These are phyloP conservation scores for Draba incana DNA, from an alignment of 345 rosid genomes.

Conservation along the genomic window DNA sequence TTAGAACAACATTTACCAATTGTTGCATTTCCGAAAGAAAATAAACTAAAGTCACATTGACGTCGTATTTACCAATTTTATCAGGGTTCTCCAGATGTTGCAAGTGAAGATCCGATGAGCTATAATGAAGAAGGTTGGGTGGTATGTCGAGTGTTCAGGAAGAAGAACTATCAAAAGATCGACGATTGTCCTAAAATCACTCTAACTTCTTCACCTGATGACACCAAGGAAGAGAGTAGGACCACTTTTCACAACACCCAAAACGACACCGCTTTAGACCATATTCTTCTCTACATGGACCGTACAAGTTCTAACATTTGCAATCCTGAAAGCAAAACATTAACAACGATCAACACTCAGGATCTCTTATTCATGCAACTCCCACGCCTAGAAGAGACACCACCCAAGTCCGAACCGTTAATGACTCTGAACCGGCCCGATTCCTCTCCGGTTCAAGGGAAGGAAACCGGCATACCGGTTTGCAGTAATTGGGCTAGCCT, in stretches of 20 bases:
- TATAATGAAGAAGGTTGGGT: slow-evolving; percentile 94
- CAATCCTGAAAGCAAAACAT: slow-evolving; percentile 56
- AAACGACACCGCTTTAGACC: slow-evolving; percentile 59
- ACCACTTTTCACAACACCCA: slow-evolving; percentile 41
- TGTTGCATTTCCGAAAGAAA: background rate
- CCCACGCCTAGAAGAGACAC: slow-evolving; percentile 74
- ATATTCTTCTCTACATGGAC: slow-evolving; percentile 74
- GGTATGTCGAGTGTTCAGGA: slow-evolving; percentile 88
- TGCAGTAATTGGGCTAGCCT: slow-evolving; percentile 75
- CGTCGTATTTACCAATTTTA: background rate
- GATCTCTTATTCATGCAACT: slow-evolving; percentile 60
- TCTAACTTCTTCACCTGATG: slow-evolving; percentile 52
- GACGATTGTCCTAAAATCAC: slow-evolving; percentile 70
- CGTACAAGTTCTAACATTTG: slow-evolving; percentile 44
- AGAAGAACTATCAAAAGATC: slow-evolving; percentile 87
- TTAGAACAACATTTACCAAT: background rate
- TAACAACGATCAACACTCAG: slow-evolving; percentile 29
- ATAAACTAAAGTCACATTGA: background rate
- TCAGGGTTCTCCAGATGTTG: slow-evolving; percentile 26
- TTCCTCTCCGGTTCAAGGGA: slow-evolving; percentile 40
- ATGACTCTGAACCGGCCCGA: slow-evolving; percentile 30
- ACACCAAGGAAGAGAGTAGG: slow-evolving; percentile 34
- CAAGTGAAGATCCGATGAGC: slow-evolving; percentile 49
- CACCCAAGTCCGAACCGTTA: slow-evolving; percentile 49
- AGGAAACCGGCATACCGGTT: slow-evolving; percentile 29